Percentiles rank a stretch among this genome's conserved stretches.
Evolutionary conservation across 441 rosid species (phyloP).

Genomic region (Populus hybrid): DNA sequence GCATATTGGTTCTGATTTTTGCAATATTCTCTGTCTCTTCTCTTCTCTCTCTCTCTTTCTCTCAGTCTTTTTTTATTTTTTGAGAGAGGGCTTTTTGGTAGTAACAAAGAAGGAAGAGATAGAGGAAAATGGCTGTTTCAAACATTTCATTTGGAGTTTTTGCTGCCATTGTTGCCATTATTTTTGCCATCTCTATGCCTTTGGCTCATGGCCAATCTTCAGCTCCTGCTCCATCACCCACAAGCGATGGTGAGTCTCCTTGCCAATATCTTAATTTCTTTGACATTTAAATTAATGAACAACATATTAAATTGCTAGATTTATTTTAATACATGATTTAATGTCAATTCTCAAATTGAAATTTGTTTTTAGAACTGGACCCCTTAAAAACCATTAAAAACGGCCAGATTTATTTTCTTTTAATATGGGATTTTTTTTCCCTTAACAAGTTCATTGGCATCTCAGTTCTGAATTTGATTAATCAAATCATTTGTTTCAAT

Average conservation of each 20-base stretch:
- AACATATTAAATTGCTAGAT: too few species aligned
- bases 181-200: conserved; percentile 35
- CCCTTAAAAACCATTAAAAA: too few species aligned
- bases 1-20: neutral
- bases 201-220: conserved; percentile 44
- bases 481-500: too few species aligned
- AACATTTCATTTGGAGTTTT: conserved; percentile 37
- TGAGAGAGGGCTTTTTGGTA: too few species aligned
- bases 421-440: too few species aligned
- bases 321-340: too few species aligned
- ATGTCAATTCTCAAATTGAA: too few species aligned
- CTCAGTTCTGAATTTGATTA: too few species aligned
- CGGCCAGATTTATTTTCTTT: too few species aligned
- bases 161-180: conserved; percentile 27
- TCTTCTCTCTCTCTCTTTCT: neutral
- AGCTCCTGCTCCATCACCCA: conserved; percentile 55
- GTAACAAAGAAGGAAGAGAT: neutral
- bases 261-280: neutral
- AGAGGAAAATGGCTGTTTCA: conserved; percentile 33
- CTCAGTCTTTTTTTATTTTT: too few species aligned
- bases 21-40: neutral
- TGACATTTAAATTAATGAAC: neutral
- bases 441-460: too few species aligned
- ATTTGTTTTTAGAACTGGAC: too few species aligned
- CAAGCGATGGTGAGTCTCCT: conserved; percentile 47